Evolutionary conservation across 23 red algal genomes (phyloP).

Genomic region (Gracilaria caudata): DNA sequence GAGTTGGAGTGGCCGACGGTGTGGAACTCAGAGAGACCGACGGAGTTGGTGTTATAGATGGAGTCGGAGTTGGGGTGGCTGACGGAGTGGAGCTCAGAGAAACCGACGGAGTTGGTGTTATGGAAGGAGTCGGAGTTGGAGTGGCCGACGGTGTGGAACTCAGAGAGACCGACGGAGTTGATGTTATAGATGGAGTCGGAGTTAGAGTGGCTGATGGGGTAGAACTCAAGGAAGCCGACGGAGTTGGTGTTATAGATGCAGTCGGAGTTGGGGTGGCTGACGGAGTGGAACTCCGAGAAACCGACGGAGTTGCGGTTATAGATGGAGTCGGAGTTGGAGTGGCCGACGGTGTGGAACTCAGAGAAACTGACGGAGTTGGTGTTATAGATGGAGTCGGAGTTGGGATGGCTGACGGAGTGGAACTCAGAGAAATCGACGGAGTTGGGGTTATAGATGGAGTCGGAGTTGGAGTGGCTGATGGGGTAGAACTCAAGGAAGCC

Average conservation of each 20-base stretch:
- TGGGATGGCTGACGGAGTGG: background rate
- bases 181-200: background rate
- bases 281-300: background rate
- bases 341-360: background rate
- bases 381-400: slow-evolving; percentile 4
- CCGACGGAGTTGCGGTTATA: background rate
- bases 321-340: background rate
- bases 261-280: slow-evolving; percentile 3
- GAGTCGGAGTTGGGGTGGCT: background rate
- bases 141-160: background rate
- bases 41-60: slow-evolving; percentile 1
- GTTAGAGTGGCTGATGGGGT: background rate
- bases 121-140: background rate
- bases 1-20: slow-evolving; percentile 4
- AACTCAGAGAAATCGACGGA: background rate
- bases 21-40: background rate
- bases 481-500: background rate
- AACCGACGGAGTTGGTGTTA: background rate
- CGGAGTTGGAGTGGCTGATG: background rate
- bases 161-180: background rate
- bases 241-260: background rate
- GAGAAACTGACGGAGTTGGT: slow-evolving; percentile 11
- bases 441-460: slow-evolving; percentile 24
- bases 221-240: background rate
- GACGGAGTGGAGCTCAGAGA: background rate